These are phyloP conservation scores for Eucalyptus urophylla DNA, from an alignment of 345 rosid species.

Conservation along the genomic window DNA sequence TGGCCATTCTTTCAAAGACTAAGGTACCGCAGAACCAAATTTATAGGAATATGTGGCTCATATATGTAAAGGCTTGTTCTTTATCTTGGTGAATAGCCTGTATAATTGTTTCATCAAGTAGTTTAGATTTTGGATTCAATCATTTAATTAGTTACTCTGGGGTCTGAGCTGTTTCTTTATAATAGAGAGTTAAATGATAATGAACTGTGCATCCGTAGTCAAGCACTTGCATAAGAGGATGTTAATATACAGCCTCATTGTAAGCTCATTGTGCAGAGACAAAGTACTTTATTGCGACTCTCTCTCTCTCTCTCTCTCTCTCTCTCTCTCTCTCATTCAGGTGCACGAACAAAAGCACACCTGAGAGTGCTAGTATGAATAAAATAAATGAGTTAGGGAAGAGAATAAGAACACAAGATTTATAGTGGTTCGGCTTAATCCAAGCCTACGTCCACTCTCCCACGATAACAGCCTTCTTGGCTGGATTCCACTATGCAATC, in stretches of 20 bases:
- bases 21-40: not conserved
- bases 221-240: not conserved
- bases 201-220: not conserved
- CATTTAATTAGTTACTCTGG: not conserved
- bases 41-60: not conserved
- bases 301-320: not conserved
- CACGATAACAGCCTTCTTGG: no score
- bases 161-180: not conserved
- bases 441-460: no score
- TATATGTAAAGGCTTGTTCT: not conserved
- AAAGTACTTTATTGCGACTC: not conserved
- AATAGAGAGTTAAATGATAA: not conserved
- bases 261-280: not conserved
- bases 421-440: no score
- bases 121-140: not conserved
- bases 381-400: no score
- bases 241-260: not conserved
- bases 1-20: slow-evolving; percentile 2
- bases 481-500: no score
- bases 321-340: not conserved
- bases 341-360: not conserved
- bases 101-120: not conserved
- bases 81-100: not conserved
- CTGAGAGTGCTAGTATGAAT: no score
- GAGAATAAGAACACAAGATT: no score